Conservation (phyloP, 176 grass and related monocot species). For the Paspalum vaginatum region DNA sequence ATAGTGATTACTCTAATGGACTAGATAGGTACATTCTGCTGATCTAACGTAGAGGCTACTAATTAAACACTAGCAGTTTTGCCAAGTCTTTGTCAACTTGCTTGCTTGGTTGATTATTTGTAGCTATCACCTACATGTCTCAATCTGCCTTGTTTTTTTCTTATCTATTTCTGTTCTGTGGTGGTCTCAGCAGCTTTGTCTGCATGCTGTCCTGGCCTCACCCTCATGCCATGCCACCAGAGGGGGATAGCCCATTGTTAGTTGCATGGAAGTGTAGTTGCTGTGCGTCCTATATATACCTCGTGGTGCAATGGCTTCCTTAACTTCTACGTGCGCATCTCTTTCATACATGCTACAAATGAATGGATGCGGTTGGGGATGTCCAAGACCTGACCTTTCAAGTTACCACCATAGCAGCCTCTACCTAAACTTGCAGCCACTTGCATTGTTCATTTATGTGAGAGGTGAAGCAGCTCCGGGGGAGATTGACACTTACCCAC, state of each 20-base stretch:
- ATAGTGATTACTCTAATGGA: not conserved
- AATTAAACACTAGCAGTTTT: constrained; percentile 16
- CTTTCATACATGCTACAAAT: constrained; percentile 33
- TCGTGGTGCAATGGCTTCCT: constrained; percentile 27
- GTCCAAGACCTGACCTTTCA: constrained; percentile 40
- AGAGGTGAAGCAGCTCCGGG: constrained; percentile 34
- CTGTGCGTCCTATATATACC: constrained; percentile 19
- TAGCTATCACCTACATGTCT: constrained; percentile 18
- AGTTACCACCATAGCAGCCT: constrained; percentile 12
- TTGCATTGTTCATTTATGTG: constrained; percentile 46
- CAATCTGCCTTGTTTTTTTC: constrained; percentile 28
- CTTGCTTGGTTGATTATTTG: constrained; percentile 21
- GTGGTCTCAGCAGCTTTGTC: constrained; percentile 40
- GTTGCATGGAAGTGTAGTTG: constrained; percentile 42
- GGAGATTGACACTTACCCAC: not conserved
- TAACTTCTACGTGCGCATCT: constrained; percentile 41
- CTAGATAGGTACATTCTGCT: not conserved
- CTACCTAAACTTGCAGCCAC: constrained; percentile 56
- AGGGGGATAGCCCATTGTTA: constrained; percentile 23
- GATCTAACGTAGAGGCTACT: constrained; percentile 20
- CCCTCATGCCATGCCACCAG: constrained; percentile 5
- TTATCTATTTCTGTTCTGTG: constrained; percentile 25
- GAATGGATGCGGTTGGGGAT: constrained; percentile 44
- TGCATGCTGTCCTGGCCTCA: constrained; percentile 45
- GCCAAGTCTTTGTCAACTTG: not conserved